A percentile compares a stretch with the other conserved stretches of the same genome.
These are phyloP conservation scores for Prototheca cutis DNA, from an alignment of 163 green algal genomes.

Conservation along the genomic window DNA sequence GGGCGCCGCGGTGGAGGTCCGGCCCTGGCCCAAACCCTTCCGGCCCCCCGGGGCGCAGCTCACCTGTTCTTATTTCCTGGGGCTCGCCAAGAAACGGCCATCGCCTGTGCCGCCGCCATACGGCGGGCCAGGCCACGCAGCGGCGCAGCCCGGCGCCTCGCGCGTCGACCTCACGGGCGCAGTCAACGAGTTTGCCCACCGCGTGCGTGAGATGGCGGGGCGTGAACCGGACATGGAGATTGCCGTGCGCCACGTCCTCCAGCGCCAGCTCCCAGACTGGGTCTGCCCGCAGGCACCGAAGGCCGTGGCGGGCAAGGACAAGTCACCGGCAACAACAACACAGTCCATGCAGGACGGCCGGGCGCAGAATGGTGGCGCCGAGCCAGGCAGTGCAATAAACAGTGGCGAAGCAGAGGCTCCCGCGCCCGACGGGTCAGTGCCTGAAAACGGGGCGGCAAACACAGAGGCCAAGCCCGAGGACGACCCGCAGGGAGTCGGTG, in stretches of 20 bases:
- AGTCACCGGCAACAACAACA: not conserved
- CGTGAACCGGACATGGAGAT: conserved; percentile 28
- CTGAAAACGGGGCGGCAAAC: too few relatives aligned
- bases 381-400: too few relatives aligned
- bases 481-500: too few relatives aligned
- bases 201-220: conserved; percentile 30
- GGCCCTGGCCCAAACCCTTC: conserved; percentile 55
- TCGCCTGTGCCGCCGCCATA: not conserved
- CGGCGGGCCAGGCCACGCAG: not conserved
- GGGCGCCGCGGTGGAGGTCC: conserved; percentile 50
- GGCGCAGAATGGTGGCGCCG: too few relatives aligned
- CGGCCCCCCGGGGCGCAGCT: not conserved
- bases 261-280: conserved; percentile 22
- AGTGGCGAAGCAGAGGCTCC: too few relatives aligned
- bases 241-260: conserved; percentile 20
- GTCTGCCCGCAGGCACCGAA: not conserved
- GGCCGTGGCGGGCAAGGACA: not conserved
- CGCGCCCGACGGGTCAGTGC: too few relatives aligned
- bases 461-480: too few relatives aligned
- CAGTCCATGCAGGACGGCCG: conserved; percentile 6
- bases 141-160: not conserved
- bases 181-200: conserved; percentile 35
- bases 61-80: conserved; percentile 25
- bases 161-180: conserved; percentile 26
- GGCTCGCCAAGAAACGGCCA: conserved; percentile 21